phyloP scores from a whole-genome alignment of 2,329 filamentous ascomycete species.

The Ceratocystis albifundus region DNA sequence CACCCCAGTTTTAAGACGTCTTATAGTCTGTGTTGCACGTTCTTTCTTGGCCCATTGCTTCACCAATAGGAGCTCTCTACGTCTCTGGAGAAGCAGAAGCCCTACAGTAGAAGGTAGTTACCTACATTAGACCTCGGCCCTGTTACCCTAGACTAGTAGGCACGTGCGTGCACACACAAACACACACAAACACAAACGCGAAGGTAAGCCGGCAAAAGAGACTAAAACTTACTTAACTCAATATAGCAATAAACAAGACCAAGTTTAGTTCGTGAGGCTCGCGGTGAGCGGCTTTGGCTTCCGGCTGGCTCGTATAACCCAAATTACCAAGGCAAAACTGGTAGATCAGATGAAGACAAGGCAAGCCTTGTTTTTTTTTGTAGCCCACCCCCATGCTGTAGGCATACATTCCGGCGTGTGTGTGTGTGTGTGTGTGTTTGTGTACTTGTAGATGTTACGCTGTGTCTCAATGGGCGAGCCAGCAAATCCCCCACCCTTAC shows the following conservation, averaged over 20 bases:
- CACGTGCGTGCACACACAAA: background rate
- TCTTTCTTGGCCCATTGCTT: background rate
- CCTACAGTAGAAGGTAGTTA: background rate
- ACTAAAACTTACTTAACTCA: no score
- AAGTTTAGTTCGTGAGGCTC: background rate
- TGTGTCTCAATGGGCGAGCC: no score
- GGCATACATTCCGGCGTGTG: background rate
- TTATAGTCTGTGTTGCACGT: background rate
- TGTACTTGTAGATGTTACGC: no score
- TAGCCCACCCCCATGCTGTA: background rate
- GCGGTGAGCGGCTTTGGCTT: background rate
- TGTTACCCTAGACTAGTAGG: background rate
- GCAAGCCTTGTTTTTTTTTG: slow-evolving; percentile 2
- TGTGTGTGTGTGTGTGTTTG: background rate
- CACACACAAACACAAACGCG: no score
- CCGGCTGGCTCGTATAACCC: slow-evolving; percentile 7
- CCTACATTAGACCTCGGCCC: background rate
- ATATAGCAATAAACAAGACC: background rate
- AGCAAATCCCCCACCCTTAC: no score
- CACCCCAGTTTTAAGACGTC: no score
- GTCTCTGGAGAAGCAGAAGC: background rate
- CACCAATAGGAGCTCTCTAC: background rate
- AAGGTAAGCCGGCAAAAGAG: background rate
- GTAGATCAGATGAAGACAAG: slow-evolving; percentile 8
- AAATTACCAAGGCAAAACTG: slow-evolving; percentile 5